These are phyloP conservation scores for Sordaria brevicollis DNA, from an alignment of 495 filamentous ascomycete species.

Conservation along the genomic window DNA sequence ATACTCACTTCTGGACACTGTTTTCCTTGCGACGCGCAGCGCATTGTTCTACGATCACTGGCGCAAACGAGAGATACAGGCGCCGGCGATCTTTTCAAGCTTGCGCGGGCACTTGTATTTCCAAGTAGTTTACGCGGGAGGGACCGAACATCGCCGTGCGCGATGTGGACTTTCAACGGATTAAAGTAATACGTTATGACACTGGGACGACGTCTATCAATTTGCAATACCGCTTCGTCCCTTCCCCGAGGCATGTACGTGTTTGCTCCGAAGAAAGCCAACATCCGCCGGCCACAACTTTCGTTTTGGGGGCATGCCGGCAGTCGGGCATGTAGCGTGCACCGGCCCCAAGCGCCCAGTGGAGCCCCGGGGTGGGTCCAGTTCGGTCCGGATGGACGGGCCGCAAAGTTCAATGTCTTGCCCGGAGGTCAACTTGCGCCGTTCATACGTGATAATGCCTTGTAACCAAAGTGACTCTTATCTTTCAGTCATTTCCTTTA, in stretches of 20 bases:
- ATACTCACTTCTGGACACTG: neutral
- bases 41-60: neutral
- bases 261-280: neutral
- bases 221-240: neutral
- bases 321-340: neutral
- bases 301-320: neutral
- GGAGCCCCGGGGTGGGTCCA: neutral
- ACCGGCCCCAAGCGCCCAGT: neutral
- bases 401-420: neutral
- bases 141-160: neutral
- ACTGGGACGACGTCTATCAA: neutral
- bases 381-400: neutral
- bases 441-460: too few relatives aligned
- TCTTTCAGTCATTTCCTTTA: too few relatives aligned
- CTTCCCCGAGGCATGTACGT: neutral
- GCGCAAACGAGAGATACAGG: neutral
- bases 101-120: too few relatives aligned
- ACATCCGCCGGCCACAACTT: neutral
- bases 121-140: too few relatives aligned
- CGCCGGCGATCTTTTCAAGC: neutral
- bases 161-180: neutral
- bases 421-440: neutral
- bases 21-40: neutral
- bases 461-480: too few relatives aligned
- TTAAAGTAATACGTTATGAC: too few relatives aligned